Conservation (phyloP, 1,284 basidiomycete genomes). For the Irpex lacteus region DNA sequence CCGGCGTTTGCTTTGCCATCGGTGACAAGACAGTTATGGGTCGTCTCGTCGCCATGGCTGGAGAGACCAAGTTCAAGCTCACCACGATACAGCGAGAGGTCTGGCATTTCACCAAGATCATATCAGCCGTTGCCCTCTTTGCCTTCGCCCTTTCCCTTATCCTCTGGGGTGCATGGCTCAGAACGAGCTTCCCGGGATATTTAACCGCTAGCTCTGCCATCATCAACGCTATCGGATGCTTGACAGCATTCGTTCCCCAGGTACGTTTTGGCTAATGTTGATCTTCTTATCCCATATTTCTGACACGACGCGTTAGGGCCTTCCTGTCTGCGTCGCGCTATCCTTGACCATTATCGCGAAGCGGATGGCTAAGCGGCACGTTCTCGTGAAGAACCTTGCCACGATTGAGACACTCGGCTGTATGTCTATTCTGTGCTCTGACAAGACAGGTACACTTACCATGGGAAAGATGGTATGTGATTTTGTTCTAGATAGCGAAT, state of each 20-base stretch:
- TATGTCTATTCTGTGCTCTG: constrained; percentile 42
- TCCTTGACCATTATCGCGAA: constrained; percentile 50
- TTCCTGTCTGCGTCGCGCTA: constrained; percentile 48
- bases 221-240: constrained; percentile 45
- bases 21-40: constrained; percentile 62
- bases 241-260: constrained; percentile 51
- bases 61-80: constrained; percentile 44
- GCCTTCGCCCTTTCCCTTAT: constrained; percentile 41
- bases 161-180: constrained; percentile 45
- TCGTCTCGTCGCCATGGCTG: constrained; percentile 56
- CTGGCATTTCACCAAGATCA: constrained; percentile 48
- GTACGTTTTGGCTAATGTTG: constrained; percentile 17
- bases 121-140: constrained; percentile 38
- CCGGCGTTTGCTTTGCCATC: constrained; percentile 57
- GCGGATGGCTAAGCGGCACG: constrained; percentile 47
- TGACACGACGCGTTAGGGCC: constrained; percentile 40
- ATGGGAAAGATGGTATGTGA: constrained; percentile 25
- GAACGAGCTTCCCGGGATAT: constrained; percentile 34
- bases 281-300: constrained; percentile 4
- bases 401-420: constrained; percentile 61
- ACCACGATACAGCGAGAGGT: constrained; percentile 48
- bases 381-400: constrained; percentile 58
- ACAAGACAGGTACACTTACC: constrained; percentile 26
- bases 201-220: constrained; percentile 39
- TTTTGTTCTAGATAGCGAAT: background rate